phyloP scores from a whole-genome alignment of 2,329 filamentous ascomycete genomes.

The Fusarium anguioides region DNA sequence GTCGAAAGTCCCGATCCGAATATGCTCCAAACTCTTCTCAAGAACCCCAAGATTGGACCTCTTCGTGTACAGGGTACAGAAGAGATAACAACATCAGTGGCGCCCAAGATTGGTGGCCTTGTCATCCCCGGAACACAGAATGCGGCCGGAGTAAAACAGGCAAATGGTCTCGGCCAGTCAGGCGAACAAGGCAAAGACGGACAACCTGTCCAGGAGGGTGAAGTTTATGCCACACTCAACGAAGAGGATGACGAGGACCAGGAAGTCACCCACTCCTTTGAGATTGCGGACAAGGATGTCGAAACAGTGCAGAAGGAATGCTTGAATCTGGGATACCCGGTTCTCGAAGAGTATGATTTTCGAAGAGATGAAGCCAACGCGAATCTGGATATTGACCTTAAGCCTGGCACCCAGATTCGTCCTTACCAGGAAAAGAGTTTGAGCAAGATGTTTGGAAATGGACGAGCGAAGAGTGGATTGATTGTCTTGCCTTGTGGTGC shows the following conservation, averaged over 20 bases:
- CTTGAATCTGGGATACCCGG: conserved; percentile 84
- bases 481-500: conserved; percentile 97
- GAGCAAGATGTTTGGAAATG: conserved; percentile 99
- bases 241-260: conserved; percentile 89
- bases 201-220: conserved; percentile 67
- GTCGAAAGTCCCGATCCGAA: conserved; percentile 91
- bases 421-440: conserved; percentile 97
- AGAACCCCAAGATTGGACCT: conserved; percentile 83
- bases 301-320: conserved; percentile 91
- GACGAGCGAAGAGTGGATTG: conserved; percentile 94
- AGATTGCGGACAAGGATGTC: conserved; percentile 84
- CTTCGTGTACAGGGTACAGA: conserved; percentile 78
- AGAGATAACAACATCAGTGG: conserved; percentile 82
- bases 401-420: conserved; percentile 88
- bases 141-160: conserved; percentile 87
- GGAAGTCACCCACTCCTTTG: conserved; percentile 91
- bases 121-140: conserved; percentile 96
- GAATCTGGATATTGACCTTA: conserved; percentile 92
- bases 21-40: conserved; percentile 86
- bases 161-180: conserved; percentile 54
- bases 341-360: conserved; percentile 98
- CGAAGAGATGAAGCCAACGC: conserved; percentile 89
- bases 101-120: conserved; percentile 85
- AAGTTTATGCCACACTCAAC: conserved; percentile 78
- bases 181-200: conserved; percentile 58